These are phyloP conservation scores for Cucurbita moschata DNA, from an alignment of 306 rosid genomes.

Conservation along the genomic window DNA sequence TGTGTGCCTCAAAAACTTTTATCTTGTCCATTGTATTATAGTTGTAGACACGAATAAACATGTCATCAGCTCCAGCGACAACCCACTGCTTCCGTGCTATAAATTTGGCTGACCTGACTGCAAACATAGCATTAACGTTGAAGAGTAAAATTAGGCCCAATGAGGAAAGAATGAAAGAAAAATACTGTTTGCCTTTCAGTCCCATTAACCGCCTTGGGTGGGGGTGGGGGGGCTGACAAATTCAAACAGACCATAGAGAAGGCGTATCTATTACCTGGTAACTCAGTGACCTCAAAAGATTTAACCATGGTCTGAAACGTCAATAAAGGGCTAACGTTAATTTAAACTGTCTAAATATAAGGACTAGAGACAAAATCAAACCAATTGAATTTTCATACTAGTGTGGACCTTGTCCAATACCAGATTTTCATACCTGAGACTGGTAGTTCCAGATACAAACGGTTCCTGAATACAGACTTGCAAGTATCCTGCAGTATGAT, in stretches of 20 bases:
- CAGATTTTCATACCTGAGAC: conserved; percentile 59
- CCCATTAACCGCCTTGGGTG: too few relatives aligned
- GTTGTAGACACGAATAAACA: conserved; percentile 91
- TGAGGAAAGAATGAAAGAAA: background rate
- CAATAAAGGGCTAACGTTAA: conserved; percentile 19
- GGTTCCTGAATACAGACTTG: conserved; percentile 95
- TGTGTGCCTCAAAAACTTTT: conserved; percentile 96
- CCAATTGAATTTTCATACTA: background rate
- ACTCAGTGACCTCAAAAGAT: conserved; percentile 95
- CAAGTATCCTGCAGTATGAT: conserved; percentile 63
- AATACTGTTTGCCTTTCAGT: too few relatives aligned
- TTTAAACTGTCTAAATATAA: conserved; percentile 6
- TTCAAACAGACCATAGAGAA: conserved; percentile 6
- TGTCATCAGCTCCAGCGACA: conserved; percentile 99
- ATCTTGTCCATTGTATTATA: conserved; percentile 98
- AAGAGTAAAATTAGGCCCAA: background rate
- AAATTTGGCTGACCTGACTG: conserved; percentile 99
- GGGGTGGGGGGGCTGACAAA: background rate
- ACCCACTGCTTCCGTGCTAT: conserved; percentile 96
- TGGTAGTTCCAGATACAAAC: conserved; percentile 98
- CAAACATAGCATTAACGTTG: conserved; percentile 15
- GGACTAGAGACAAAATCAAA: conserved; percentile 3
- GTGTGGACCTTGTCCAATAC: background rate
- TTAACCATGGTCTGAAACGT: conserved; percentile 80
- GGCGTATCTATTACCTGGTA: conserved; percentile 53